Evolutionary conservation across 2,329 filamentous ascomycete genomes (phyloP), one percentile per base, ranked within the genome.

Genomic region (Cucurbitaria berberidis): DNA sequence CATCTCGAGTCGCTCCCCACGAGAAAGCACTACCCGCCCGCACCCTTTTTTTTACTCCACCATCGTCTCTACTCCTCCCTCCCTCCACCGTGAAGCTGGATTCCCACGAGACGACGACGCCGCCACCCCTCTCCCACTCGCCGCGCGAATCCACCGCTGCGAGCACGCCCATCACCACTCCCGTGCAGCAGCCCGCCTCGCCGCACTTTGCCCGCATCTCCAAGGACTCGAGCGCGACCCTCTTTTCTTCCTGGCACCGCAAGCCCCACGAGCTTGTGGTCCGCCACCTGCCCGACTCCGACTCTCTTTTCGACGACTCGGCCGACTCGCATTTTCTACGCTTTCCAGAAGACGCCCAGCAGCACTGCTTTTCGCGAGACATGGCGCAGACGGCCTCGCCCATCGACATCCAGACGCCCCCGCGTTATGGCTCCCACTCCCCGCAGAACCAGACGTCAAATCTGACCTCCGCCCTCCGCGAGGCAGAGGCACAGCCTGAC

Each of bases 371-470:
- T 36, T 46, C 64, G 59, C 60, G 58, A 74, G 77, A 68, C 63
- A 85, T 85, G 82, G 80, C 80, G 55, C 78, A 78, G 59, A 72
- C 78, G 48, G 80, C 82, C 57, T 77, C 79, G 53, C 84, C 85
- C 40, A 84, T 87, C 71, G 82, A 87, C 70, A 86, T 87, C 67
- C 76, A 82, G 66, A 78, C 80, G 53, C 74, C 78, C 55, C 77
- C 68, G 69, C 81, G 80, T 65, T 80, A 80, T 78, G 81, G 80
- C 60, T 84, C 83, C 48, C 80, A 84, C 60, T 85, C 83, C 27
- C 84, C 85, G 45, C 82, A 83, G 55, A 83, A 82, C 68, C 84
- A 86, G 72, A 82, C 84, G 11, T 87, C 85, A 30, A 86, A 86
- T 65, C 76, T 87, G 61, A 87, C 84, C 5, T 85, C 83, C 41